phyloP scores from a whole-genome alignment of 164 flowering plant genomes.

The Aristolochia fimbriata region DNA sequence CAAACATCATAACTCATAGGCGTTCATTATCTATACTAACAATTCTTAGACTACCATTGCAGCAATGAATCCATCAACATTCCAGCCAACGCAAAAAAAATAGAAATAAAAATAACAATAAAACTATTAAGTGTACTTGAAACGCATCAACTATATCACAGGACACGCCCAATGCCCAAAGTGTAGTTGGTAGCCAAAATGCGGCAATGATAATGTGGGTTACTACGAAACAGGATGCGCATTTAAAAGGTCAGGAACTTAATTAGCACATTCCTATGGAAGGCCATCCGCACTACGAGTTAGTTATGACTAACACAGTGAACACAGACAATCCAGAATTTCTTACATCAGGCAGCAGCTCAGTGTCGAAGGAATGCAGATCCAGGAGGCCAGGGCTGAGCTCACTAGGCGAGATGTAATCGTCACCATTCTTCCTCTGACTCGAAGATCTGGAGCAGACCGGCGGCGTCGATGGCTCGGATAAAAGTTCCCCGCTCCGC shows the following conservation, averaged over 20 bases:
- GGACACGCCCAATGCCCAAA: too few species aligned
- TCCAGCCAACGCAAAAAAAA: too few species aligned
- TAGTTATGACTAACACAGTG: not conserved
- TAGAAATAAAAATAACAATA: too few species aligned
- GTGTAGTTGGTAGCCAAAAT: too few species aligned
- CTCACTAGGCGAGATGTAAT: slow-evolving; percentile 40
- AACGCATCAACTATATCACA: too few species aligned
- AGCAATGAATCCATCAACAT: too few species aligned
- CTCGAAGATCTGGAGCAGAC: slow-evolving; percentile 25
- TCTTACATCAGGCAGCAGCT: slow-evolving; percentile 66
- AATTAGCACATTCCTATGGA: not conserved
- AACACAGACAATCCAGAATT: not conserved
- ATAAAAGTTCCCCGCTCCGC: slow-evolving; percentile 45
- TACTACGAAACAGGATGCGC: not conserved
- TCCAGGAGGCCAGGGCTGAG: slow-evolving; percentile 84
- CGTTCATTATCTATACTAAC: too few species aligned
- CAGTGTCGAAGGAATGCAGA: slow-evolving; percentile 89
- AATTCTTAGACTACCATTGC: too few species aligned
- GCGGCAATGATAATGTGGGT: too few species aligned
- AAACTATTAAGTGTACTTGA: too few species aligned
- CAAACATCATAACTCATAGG: too few species aligned
- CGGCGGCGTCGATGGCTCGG: slow-evolving; percentile 59
- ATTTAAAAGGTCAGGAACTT: not conserved
- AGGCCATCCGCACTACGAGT: not conserved
- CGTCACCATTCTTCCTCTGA: slow-evolving; percentile 44